Base-by-base conservation (phyloP, 2,329 filamentous ascomycete species). In the Phaeoacremonium minimum region DNA sequence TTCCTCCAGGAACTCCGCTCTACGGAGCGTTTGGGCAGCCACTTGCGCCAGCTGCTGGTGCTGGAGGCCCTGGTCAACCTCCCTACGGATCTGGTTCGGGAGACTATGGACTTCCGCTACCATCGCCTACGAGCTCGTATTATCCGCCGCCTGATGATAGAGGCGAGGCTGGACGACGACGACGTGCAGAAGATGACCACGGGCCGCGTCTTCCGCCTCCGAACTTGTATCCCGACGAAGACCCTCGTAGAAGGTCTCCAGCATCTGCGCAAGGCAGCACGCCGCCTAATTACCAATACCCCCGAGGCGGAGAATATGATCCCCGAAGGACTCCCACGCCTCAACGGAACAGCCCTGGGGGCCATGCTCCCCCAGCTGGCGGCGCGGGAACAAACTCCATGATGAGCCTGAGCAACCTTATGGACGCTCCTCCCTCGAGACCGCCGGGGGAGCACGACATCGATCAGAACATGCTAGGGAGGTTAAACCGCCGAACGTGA, bases 21-120 rank as follows among this genome's bases (percentile, higher is more conserved):
- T 79, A 68, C 45, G 75, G 75, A 15, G 72, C 74, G 0, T 78
- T 77, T 44, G 75, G 75, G 8, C 73, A 79, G 43, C 75, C 75
- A 15, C 47, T 79, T 29, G 61, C 61, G 18, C 37, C 49, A 32
- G 38, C 26, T 15, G 30, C 19, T 28, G 42, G 7, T n/a, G 37
- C 14, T 31, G 41, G 42, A 15, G 33, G 44, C 30, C 16, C 32
- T 7, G 36, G 34, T 15, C 39, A 44, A 35, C 41, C 39, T 35
- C 50, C 44, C 16, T 46, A 44, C 36, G 40, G 39, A 33, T 42
- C 15, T 28, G 38, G 42, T 32, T 18, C 33, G 18, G 33, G 45
- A 18, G 47, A 48, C 6, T 51, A 50, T 28, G 34, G 52, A 13
- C 57, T 51, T 34, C 53, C 54, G 4, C 46, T 60, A 36, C 61